A percentile compares a stretch with the other conserved stretches of the same genome.
Conservation (phyloP, 108 stramenopile species). For the Hondaea fermentalgiana region DNA sequence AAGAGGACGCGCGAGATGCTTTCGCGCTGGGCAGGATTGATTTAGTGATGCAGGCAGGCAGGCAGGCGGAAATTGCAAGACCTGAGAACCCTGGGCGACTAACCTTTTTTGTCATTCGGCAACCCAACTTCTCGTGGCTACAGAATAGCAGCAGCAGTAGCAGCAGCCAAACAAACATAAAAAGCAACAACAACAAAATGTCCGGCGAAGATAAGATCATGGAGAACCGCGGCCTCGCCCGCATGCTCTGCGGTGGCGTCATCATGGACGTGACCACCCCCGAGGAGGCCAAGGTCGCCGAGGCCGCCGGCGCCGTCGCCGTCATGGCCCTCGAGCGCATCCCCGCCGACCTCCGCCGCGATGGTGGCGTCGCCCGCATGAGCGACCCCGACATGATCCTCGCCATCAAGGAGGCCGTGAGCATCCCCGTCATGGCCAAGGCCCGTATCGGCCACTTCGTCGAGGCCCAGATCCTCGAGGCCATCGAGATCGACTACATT, state of each 20-base stretch:
- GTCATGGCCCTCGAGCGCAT: constrained; percentile 99
- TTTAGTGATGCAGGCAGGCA: no score
- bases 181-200: neutral
- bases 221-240: neutral
- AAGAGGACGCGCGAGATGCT: no score
- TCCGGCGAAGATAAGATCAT: neutral
- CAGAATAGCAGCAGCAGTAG: no score
- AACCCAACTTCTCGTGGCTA: no score
- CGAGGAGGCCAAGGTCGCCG: constrained; percentile 59
- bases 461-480: constrained; percentile 96
- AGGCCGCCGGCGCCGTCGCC: constrained; percentile 84
- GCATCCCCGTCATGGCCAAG: constrained; percentile 99
- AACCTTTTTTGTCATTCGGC: no score
- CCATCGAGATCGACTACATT: constrained; percentile 95
- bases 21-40: no score
- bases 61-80: no score
- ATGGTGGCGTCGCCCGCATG: constrained; percentile 98
- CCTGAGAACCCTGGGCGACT: no score
- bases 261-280: constrained; percentile 90
- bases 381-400: constrained; percentile 89
- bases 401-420: constrained; percentile 96
- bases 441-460: constrained; percentile 98
- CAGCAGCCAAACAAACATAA: no score
- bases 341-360: constrained; percentile 93
- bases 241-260: constrained; percentile 8